phyloP scores from a whole-genome alignment of 192 early-diverging fungal genomes.

The Dissophora ornata region DNA sequence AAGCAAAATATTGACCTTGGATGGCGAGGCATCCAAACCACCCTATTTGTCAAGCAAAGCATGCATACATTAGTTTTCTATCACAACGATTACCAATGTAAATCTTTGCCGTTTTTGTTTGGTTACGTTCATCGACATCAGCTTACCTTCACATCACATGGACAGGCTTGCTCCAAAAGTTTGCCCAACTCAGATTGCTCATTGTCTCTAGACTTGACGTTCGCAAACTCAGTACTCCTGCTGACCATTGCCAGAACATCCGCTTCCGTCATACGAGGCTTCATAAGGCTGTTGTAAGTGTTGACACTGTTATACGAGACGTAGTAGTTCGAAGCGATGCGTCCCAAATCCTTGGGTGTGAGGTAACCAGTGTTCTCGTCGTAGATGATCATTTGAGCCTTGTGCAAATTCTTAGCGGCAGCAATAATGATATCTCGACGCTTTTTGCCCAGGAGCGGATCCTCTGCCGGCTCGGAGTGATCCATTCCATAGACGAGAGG shows the following conservation, averaged over 20 bases:
- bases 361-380: conserved; percentile 86
- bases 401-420: conserved; percentile 80
- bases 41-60: conserved; percentile 62
- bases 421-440: conserved; percentile 83
- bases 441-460: conserved; percentile 81
- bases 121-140: too few species aligned
- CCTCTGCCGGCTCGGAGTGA: conserved; percentile 78
- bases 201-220: conserved; percentile 91
- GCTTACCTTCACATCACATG: conserved; percentile 87
- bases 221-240: conserved; percentile 92
- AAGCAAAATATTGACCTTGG: conserved; percentile 95
- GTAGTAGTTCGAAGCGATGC: conserved; percentile 95
- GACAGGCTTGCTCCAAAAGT: conserved; percentile 74
- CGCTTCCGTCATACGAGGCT: conserved; percentile 91
- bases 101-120: too few species aligned
- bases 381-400: conserved; percentile 95
- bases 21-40: conserved; percentile 80
- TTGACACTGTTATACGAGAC: conserved; percentile 89
- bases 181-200: conserved; percentile 85
- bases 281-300: conserved; percentile 87
- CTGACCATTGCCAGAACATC: conserved; percentile 92
- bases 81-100: too few species aligned
- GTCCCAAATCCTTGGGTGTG: conserved; percentile 90
- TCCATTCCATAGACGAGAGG: conserved; percentile 94
- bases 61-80: too few species aligned